Percentiles rank a stretch among this genome's conserved stretches.
Conservation (phyloP, 116 monocot genomes). For the Papilionanthe hybrid region DNA sequence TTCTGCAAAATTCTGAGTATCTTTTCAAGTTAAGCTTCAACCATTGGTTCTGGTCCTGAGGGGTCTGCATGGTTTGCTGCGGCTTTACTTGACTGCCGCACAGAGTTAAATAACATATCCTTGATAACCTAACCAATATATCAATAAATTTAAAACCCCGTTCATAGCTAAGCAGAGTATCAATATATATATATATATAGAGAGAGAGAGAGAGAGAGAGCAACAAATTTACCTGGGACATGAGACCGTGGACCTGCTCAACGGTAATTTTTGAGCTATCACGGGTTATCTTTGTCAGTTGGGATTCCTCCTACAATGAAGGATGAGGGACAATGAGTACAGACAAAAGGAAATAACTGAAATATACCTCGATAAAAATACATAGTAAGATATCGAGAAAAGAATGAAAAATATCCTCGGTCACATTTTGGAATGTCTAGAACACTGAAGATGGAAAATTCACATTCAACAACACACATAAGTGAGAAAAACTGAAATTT, state of each 20-base stretch:
- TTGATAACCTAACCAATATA: conserved; percentile 62
- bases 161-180: not conserved
- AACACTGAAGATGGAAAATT: no score
- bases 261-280: conserved; percentile 95
- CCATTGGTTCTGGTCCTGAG: conserved; percentile 74
- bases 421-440: no score
- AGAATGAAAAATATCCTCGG: no score
- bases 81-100: conserved; percentile 30
- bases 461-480: no score
- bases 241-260: conserved; percentile 94
- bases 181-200: not conserved
- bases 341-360: not conserved
- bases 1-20: not conserved
- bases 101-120: conserved; percentile 82
- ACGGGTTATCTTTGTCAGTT: conserved; percentile 81
- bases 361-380: no score
- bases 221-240: conserved; percentile 68
- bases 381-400: no score
- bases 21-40: conserved; percentile 30
- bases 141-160: not conserved
- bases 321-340: not conserved
- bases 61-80: conserved; percentile 19
- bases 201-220: not conserved
- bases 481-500: no score
- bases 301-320: conserved; percentile 68